Percentiles rank a stretch among this genome's conserved stretches.
Conservation (phyloP, 495 filamentous ascomycete species). For the Neurospora sublineolata region DNA sequence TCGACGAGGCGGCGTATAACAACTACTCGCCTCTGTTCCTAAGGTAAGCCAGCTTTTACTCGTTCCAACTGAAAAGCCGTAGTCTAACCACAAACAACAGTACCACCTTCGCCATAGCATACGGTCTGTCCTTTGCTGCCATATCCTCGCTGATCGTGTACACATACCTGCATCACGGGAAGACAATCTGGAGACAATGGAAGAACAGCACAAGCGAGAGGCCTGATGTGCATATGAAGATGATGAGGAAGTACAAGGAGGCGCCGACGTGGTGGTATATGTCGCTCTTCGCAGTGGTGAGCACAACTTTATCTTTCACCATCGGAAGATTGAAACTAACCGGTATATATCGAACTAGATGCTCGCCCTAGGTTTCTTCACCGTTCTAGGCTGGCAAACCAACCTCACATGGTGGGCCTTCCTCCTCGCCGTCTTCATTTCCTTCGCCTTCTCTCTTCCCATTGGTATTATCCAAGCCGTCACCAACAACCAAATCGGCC, state of each 20-base stretch:
- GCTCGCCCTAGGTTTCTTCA: constrained; percentile 50
- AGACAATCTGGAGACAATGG: constrained; percentile 48
- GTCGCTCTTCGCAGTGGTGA: constrained; percentile 33
- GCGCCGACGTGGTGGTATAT: constrained; percentile 48
- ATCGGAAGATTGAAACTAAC: constrained; percentile 18
- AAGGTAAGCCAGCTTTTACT: constrained; percentile 21
- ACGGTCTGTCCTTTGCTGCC: constrained; percentile 61
- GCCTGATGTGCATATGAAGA: constrained; percentile 49
- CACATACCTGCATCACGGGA: constrained; percentile 52
- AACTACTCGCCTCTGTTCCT: constrained; percentile 53
- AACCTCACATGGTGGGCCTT: constrained; percentile 59
- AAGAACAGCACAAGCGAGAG: constrained; percentile 47
- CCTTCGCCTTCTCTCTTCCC: constrained; percentile 42
- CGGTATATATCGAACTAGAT: constrained; percentile 23
- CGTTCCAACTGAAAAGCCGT: background rate
- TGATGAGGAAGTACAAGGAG: constrained; percentile 49
- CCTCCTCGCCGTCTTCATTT: constrained; percentile 49
- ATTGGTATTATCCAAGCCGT: constrained; percentile 52
- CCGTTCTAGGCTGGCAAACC: constrained; percentile 53
- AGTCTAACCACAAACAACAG: constrained; percentile 9
- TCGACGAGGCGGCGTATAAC: constrained; percentile 44
- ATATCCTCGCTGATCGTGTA: constrained; percentile 56
- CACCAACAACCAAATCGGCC: constrained; percentile 56
- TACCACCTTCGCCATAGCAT: constrained; percentile 52
- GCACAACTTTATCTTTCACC: constrained; percentile 1